phyloP scores from a whole-genome alignment of 1,284 basidiomycete genomes.

The Moniliella sp. region DNA sequence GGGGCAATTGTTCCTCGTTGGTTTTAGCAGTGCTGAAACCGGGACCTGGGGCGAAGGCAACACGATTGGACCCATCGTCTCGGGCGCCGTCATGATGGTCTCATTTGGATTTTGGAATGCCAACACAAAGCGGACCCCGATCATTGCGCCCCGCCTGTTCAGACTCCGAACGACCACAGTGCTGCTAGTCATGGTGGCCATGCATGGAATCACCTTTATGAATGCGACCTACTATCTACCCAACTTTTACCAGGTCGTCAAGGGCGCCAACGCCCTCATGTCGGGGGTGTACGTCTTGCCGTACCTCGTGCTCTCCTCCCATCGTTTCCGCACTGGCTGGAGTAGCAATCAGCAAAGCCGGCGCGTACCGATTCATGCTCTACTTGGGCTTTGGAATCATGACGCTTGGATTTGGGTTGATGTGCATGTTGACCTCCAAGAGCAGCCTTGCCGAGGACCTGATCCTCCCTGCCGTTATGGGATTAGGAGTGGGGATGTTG shows the following conservation, averaged over 20 bases:
- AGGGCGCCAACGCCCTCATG: conserved; percentile 13
- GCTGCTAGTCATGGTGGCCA: not conserved
- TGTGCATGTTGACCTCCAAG: no score
- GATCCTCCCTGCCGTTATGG: no score
- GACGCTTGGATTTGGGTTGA: no score
- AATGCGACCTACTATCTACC: conserved; percentile 2
- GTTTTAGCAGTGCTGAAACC: conserved; percentile 21
- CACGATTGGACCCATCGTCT: conserved; percentile 11
- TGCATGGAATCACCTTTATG: not conserved
- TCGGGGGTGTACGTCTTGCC: conserved; percentile 25
- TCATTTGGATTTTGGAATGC: conserved; percentile 11
- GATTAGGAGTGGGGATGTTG: no score
- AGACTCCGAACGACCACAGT: no score
- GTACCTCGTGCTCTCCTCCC: conserved; percentile 20
- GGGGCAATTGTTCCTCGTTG: conserved; percentile 21
- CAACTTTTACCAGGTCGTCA: conserved; percentile 16
- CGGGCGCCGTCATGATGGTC: conserved; percentile 9
- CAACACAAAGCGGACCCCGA: not conserved
- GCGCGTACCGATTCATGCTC: no score
- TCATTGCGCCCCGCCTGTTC: no score
- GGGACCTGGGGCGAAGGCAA: conserved; percentile 15
- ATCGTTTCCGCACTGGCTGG: conserved; percentile 15
- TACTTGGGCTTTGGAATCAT: no score
- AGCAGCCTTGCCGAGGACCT: no score
- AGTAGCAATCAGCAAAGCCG: conserved; percentile 8